phyloP scores from a whole-genome alignment of 345 rosid genomes.

The Sonneratia alba region DNA sequence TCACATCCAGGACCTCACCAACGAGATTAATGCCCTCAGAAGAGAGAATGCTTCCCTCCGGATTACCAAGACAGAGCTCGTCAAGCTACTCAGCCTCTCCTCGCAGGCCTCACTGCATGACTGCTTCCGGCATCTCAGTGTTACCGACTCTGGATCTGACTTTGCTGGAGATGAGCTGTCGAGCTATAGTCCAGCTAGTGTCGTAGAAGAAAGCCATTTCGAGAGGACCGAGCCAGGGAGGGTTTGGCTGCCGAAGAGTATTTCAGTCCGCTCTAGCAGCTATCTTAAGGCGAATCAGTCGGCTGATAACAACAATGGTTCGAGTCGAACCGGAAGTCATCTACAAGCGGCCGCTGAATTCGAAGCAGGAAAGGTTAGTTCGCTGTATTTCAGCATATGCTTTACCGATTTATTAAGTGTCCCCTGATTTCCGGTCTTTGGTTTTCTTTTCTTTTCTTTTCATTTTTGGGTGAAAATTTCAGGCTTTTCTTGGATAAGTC shows the following conservation, averaged over 20 bases:
- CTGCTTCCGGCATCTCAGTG: conserved; percentile 22
- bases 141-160: conserved; percentile 5
- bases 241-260: conserved; percentile 54
- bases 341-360: conserved; percentile 27
- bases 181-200: conserved; percentile 29
- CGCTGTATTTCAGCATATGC: neutral
- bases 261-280: conserved; percentile 55
- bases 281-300: conserved; percentile 31
- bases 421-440: neutral
- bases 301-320: conserved; percentile 10
- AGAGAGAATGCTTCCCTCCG: conserved; percentile 53
- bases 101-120: conserved; percentile 24
- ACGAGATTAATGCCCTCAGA: conserved; percentile 48
- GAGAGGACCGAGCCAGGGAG: conserved; percentile 25
- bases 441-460: neutral
- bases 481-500: no score
- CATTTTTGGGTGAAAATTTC: no score
- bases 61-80: conserved; percentile 45
- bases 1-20: conserved; percentile 39
- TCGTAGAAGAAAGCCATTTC: conserved; percentile 23
- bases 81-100: conserved; percentile 39
- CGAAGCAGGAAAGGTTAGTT: conserved; percentile 31
- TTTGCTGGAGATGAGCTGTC: conserved; percentile 19
- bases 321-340: conserved; percentile 23
- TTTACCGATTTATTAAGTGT: neutral